Evolutionary conservation across 345 rosid genomes (phyloP).

Genomic region (Anacardium occidentale): DNA sequence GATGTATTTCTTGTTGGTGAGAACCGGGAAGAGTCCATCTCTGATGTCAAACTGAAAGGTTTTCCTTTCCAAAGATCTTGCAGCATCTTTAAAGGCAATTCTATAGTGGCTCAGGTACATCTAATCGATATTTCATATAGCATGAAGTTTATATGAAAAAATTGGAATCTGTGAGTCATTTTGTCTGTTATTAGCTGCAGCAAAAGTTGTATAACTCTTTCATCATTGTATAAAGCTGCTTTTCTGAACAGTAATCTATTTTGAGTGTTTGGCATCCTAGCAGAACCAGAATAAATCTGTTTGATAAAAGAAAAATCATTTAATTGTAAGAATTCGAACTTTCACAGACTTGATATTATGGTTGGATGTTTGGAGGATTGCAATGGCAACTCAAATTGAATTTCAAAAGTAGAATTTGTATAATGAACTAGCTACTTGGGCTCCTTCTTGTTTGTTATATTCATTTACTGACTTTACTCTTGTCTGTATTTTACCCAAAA

Average conservation of each 20-base stretch:
- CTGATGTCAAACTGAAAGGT: conserved; percentile 59
- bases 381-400: not conserved
- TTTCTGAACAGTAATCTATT: not conserved
- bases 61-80: conserved; percentile 75
- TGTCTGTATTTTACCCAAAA: not conserved
- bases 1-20: conserved; percentile 48
- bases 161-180: too few relatives aligned
- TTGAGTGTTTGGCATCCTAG: too few relatives aligned
- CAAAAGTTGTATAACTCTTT: not conserved
- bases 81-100: conserved; percentile 59
- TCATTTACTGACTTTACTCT: not conserved
- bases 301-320: not conserved
- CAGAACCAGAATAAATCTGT: not conserved
- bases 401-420: not conserved
- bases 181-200: not conserved
- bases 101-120: conserved; percentile 74
- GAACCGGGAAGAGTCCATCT: conserved; percentile 26
- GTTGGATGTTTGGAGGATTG: too few relatives aligned
- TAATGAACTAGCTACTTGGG: not conserved
- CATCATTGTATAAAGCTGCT: not conserved
- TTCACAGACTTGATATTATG: too few relatives aligned
- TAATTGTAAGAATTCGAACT: too few relatives aligned
- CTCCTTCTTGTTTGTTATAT: not conserved
- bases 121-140: not conserved
- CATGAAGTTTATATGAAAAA: not conserved